These are phyloP conservation scores for Scheffersomyces spartinae DNA, from an alignment of 805 yeast species.

Conservation along the genomic window DNA sequence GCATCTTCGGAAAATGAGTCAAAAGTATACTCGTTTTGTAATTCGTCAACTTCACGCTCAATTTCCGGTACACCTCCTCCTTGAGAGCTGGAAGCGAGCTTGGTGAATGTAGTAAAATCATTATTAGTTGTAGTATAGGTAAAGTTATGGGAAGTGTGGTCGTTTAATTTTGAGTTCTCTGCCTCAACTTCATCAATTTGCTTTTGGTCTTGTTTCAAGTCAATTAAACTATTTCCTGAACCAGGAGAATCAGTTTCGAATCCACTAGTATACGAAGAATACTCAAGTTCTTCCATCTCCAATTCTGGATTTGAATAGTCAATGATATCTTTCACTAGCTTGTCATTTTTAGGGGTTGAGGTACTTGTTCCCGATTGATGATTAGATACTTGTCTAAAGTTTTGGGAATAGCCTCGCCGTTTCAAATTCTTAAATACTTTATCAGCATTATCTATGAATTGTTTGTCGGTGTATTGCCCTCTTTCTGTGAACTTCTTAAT, in stretches of 20 bases:
- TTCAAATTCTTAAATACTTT: slow-evolving; percentile 27
- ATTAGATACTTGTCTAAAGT: slow-evolving; percentile 1
- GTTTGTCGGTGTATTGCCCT: slow-evolving; percentile 23
- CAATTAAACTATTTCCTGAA: too few species aligned
- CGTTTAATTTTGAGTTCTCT: slow-evolving; percentile 3
- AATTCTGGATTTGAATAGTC: slow-evolving; percentile 3
- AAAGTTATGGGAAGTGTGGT: neutral
- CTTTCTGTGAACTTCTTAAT: slow-evolving; percentile 19
- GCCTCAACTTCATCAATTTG: slow-evolving; percentile 5
- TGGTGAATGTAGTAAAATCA: slow-evolving; percentile 6
- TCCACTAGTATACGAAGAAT: slow-evolving; percentile 23
- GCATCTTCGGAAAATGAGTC: slow-evolving; percentile 1
- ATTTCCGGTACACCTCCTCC: too few species aligned
- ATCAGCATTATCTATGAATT: slow-evolving; percentile 26
- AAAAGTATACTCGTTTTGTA: too few species aligned
- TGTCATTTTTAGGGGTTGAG: slow-evolving; percentile 25
- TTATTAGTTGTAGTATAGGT: slow-evolving; percentile 6
- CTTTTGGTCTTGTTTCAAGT: too few species aligned
- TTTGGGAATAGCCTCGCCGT: slow-evolving; percentile 13
- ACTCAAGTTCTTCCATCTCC: slow-evolving; percentile 8
- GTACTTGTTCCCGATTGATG: slow-evolving; percentile 18
- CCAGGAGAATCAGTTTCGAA: too few species aligned
- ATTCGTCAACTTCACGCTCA: too few species aligned
- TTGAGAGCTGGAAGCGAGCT: too few species aligned
- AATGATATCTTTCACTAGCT: slow-evolving; percentile 6